These are phyloP conservation scores for Solanum hybrid DNA, from an alignment of 305 asterid species.

Conservation along the genomic window DNA sequence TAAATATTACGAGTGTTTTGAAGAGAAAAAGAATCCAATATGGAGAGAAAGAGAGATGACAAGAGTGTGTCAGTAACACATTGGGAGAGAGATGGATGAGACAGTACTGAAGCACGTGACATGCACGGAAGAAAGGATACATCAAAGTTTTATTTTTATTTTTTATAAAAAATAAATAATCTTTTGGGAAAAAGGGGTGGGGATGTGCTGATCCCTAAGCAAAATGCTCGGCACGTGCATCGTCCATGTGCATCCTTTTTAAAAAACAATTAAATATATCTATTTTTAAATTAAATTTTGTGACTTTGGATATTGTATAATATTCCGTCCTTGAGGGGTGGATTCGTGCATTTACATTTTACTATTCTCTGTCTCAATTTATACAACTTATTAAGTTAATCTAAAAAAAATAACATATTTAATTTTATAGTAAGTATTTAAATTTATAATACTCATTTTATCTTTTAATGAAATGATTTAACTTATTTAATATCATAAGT, in stretches of 20 bases:
- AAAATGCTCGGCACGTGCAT: slow-evolving; percentile 51
- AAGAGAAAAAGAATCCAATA: background rate
- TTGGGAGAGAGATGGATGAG: slow-evolving; percentile 2
- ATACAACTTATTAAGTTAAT: no score
- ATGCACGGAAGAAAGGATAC: slow-evolving; percentile 5
- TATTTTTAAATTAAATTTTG: background rate
- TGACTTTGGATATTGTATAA: background rate
- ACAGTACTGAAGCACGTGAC: slow-evolving; percentile 47
- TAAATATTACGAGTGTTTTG: background rate
- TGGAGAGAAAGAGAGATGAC: background rate
- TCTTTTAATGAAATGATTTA: no score
- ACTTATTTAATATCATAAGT: no score
- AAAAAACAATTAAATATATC: background rate
- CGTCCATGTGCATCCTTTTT: slow-evolving; percentile 32
- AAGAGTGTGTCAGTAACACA: background rate
- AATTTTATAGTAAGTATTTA: no score
- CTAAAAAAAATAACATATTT: no score
- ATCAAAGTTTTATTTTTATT: background rate
- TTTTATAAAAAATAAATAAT: background rate
- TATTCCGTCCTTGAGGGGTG: slow-evolving; percentile 4
- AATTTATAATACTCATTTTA: no score
- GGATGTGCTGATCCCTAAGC: slow-evolving; percentile 46
- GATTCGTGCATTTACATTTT: background rate
- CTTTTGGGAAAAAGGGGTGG: slow-evolving; percentile 15
- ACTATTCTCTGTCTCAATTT: background rate